Percentiles rank a stretch among this genome's conserved stretches.
Evolutionary conservation across 768 basidiomycete species (phyloP).

Genomic region (Boletus patriciae): DNA sequence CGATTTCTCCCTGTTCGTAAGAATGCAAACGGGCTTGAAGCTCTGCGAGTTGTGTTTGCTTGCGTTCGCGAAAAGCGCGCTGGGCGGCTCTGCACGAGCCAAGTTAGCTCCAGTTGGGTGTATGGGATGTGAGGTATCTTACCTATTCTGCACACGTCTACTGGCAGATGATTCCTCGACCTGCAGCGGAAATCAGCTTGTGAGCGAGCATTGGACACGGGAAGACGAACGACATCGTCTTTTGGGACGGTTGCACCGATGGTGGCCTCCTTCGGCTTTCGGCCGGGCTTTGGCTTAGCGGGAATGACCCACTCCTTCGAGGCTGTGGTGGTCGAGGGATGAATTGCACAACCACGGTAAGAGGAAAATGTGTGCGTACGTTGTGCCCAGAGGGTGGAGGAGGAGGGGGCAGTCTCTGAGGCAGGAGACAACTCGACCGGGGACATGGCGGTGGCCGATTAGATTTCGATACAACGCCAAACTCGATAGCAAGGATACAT

Average conservation of each 20-base stretch:
- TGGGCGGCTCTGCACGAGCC: slow-evolving; percentile 68
- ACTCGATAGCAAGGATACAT: neutral
- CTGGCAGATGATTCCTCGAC: slow-evolving; percentile 54
- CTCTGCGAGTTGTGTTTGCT: slow-evolving; percentile 84
- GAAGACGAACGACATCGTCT: slow-evolving; percentile 50
- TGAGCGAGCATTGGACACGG: slow-evolving; percentile 1
- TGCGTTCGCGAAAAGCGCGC: slow-evolving; percentile 86
- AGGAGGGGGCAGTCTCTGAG: slow-evolving; percentile 35
- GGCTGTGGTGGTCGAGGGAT: slow-evolving; percentile 42
- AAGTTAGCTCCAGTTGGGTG: slow-evolving; percentile 6
- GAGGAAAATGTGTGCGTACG: slow-evolving; percentile 40
- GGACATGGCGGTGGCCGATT: slow-evolving; percentile 28
- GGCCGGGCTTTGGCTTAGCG: slow-evolving; percentile 82
- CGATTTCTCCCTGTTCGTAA: slow-evolving; percentile 89
- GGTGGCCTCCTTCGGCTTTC: slow-evolving; percentile 70
- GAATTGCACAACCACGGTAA: neutral
- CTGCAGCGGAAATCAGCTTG: slow-evolving; percentile 14
- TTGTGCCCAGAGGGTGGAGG: slow-evolving; percentile 74
- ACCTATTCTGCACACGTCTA: slow-evolving; percentile 79
- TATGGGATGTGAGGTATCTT: slow-evolving; percentile 10
- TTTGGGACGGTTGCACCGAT: slow-evolving; percentile 30
- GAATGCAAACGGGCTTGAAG: slow-evolving; percentile 81
- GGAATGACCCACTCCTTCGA: slow-evolving; percentile 91
- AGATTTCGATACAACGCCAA: slow-evolving; percentile 25
- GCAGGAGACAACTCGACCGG: slow-evolving; percentile 32